Evolutionary conservation across 106 monocot genomes (phyloP).

Genomic region (Gastrodia elata): DNA sequence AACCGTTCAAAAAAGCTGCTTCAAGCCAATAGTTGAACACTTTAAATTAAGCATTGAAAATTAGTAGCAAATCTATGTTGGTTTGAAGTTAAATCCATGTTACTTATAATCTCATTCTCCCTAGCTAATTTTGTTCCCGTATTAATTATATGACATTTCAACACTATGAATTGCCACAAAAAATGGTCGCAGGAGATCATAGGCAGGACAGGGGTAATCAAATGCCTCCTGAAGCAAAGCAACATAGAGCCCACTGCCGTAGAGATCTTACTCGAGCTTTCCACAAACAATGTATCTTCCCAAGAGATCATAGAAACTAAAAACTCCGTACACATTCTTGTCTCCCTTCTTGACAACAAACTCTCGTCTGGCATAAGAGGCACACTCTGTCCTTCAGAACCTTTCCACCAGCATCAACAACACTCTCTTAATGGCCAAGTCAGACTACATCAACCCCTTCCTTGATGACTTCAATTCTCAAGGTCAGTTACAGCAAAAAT

Average conservation of each 20-base stretch:
- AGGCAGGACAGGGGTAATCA: conserved; percentile 5
- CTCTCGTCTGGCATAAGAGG: background rate
- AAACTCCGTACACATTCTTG: conserved; percentile 7
- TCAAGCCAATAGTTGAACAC: no score
- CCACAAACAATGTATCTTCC: background rate
- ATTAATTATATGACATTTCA: no score
- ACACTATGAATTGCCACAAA: no score
- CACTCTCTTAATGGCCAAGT: conserved; percentile 4
- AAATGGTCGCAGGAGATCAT: conserved; percentile 10
- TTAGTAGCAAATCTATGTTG: no score
- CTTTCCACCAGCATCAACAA: conserved; percentile 1
- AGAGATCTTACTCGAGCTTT: conserved; percentile 8
- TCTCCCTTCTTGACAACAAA: conserved; percentile 8
- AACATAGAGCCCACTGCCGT: conserved; percentile 3
- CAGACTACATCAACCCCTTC: conserved; percentile 10
- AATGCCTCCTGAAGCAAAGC: conserved; percentile 9
- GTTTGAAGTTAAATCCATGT: no score
- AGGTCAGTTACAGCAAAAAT: conserved; percentile 2
- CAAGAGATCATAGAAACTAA: conserved; percentile 14
- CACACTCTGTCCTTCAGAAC: conserved; percentile 1
- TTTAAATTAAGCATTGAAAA: no score
- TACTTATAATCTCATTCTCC: no score
- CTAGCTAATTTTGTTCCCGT: no score
- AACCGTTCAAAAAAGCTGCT: no score
- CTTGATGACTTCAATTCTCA: conserved; percentile 5